Conservation (phyloP, 176 grass and related monocot genomes). For the Rhynchospora breviuscula region DNA sequence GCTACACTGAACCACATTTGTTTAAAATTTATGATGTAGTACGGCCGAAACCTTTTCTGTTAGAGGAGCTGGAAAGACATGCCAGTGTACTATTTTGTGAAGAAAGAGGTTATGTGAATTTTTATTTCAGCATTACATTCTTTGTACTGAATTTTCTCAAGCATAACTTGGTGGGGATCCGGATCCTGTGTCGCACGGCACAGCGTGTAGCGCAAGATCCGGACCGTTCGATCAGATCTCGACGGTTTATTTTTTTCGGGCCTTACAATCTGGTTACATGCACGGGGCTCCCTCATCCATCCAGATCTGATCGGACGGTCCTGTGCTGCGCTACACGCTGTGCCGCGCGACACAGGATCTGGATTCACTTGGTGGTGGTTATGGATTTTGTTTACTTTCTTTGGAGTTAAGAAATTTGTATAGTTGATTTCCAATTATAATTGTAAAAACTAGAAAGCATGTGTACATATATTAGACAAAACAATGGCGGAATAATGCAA, state of each 20-base stretch:
- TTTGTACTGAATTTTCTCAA: no score
- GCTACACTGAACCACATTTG: background rate
- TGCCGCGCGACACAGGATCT: no score
- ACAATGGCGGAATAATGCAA: background rate
- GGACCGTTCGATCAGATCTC: no score
- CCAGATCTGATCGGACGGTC: no score
- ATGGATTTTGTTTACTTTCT: background rate
- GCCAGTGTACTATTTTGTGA: slow-evolving; percentile 40
- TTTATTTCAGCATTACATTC: background rate
- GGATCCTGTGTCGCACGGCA: no score
- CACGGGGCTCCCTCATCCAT: no score
- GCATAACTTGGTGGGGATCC: background rate
- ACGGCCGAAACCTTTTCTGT: slow-evolving; percentile 18
- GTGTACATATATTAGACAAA: background rate
- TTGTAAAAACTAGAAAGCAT: background rate
- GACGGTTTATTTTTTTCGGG: no score
- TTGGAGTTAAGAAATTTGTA: background rate
- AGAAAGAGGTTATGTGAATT: background rate
- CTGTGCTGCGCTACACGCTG: no score
- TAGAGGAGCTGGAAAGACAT: slow-evolving; percentile 21
- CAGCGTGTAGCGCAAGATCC: no score
- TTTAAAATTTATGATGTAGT: background rate
- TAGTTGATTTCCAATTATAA: background rate
- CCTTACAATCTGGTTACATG: no score
- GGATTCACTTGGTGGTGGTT: background rate